A percentile compares a stretch with the other conserved stretches of the same genome.
These are phyloP conservation scores for Alternaria triticimaculans DNA, from an alignment of 2,329 filamentous ascomycete species.

Conservation along the genomic window DNA sequence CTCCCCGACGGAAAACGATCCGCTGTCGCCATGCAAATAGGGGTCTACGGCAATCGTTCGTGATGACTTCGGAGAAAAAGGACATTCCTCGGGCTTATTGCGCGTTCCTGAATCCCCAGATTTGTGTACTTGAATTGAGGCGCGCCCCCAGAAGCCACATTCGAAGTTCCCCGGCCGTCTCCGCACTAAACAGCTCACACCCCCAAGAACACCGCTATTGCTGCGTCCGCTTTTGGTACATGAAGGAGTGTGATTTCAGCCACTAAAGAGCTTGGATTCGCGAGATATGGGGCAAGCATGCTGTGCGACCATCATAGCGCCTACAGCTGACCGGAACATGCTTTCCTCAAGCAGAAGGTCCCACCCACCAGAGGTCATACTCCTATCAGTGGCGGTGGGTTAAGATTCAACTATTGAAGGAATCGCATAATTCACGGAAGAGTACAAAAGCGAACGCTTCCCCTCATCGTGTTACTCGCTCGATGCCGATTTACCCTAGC, in stretches of 20 bases:
- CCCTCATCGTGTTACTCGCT: neutral
- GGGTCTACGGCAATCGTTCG: slow-evolving; percentile 25
- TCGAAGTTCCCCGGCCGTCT: neutral
- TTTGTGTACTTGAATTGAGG: neutral
- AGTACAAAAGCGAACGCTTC: neutral
- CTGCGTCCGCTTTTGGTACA: neutral
- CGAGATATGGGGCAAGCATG: neutral
- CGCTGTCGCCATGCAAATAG: slow-evolving; percentile 3
- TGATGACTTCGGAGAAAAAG: slow-evolving; percentile 22
- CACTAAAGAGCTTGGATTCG: neutral
- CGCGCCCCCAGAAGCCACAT: neutral
- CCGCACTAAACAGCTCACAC: neutral
- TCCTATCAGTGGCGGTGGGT: neutral
- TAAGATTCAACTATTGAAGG: neutral
- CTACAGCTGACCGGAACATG: neutral
- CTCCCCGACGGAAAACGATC: slow-evolving; percentile 31
- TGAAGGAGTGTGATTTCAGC: neutral
- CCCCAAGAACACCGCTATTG: neutral
- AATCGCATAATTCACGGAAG: neutral
- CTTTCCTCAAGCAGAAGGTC: neutral
- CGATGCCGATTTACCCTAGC: neutral
- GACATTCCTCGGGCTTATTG: slow-evolving; percentile 26
- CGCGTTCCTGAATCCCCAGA: neutral
- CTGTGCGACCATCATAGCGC: neutral
- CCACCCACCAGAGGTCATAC: neutral